These are phyloP conservation scores for Penicillium sp. DNA, from an alignment of 2,329 filamentous ascomycete genomes.

Conservation along the genomic window DNA sequence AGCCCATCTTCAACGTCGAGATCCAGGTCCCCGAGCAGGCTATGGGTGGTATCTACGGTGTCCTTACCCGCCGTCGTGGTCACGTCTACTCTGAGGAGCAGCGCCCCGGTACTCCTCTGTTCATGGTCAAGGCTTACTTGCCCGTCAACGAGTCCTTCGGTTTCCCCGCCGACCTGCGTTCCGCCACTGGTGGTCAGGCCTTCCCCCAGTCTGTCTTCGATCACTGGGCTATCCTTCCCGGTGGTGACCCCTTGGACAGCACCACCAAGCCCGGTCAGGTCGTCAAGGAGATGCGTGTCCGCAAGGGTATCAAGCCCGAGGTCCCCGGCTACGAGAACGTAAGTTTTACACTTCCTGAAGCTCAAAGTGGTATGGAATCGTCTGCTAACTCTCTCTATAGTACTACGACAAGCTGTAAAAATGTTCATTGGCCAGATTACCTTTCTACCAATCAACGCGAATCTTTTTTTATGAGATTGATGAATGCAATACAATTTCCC, in stretches of 20 bases:
- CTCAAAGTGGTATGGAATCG: background rate
- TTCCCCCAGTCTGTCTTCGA: slow-evolving; percentile 99
- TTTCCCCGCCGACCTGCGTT: slow-evolving; percentile 96
- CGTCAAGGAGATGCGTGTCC: slow-evolving; percentile 90
- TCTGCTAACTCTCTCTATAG: slow-evolving; percentile 50
- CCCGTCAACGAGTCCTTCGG: slow-evolving; percentile 98
- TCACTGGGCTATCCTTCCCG: slow-evolving; percentile 95
- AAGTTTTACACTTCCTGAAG: slow-evolving; percentile 53
- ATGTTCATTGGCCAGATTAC: slow-evolving; percentile 44
- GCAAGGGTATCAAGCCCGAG: slow-evolving; percentile 98
- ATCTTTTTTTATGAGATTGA: slow-evolving; percentile 45
- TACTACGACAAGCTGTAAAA: slow-evolving; percentile 99
- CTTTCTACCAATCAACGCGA: slow-evolving; percentile 35
- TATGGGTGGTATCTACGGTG: slow-evolving; percentile 99
- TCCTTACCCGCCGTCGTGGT: slow-evolving; percentile 95
- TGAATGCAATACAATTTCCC: slow-evolving; percentile 42
- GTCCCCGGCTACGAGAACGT: slow-evolving; percentile 94
- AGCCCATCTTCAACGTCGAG: slow-evolving; percentile 98
- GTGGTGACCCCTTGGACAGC: slow-evolving; percentile 85
- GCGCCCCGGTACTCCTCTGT: slow-evolving; percentile 96
- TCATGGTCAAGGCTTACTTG: slow-evolving; percentile 98
- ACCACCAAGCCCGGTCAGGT: slow-evolving; percentile 80
- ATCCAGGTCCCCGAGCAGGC: slow-evolving; percentile 98
- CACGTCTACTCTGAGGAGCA: slow-evolving; percentile 99
- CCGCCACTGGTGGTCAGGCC: slow-evolving; percentile 91